A percentile compares a stretch with the other conserved stretches of the same genome.
phyloP scores from a whole-genome alignment of 2,329 filamentous ascomycete genomes.

The Fusarium sp. region DNA sequence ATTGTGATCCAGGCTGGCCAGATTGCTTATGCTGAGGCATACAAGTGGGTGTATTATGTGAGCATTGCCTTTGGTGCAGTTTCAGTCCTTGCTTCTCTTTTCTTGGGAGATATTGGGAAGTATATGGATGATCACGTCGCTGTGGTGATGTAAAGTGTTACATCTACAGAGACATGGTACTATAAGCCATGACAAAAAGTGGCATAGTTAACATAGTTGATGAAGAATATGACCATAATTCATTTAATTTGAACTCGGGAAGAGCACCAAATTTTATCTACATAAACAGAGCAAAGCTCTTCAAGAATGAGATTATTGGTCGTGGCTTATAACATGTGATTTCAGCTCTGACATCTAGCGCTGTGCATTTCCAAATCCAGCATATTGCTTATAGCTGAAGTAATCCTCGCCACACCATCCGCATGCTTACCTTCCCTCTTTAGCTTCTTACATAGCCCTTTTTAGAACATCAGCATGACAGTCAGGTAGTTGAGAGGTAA shows the following conservation, averaged over 20 bases:
- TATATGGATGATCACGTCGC: neutral
- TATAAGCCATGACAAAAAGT: no score
- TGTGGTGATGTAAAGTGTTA: neutral
- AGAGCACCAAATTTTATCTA: fast-evolving
- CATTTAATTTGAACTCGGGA: fast-evolving
- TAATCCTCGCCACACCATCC: neutral
- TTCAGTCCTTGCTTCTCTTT: neutral
- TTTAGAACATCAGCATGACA: neutral
- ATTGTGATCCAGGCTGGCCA: neutral
- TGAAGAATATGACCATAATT: neutral
- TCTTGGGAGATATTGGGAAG: neutral
- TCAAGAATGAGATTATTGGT: neutral
- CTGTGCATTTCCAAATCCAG: neutral
- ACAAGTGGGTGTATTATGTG: neutral
- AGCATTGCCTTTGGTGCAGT: neutral
- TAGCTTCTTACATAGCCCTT: neutral
- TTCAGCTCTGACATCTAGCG: neutral
- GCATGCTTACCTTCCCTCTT: neutral
- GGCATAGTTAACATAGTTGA: neutral
- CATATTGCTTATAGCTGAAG: neutral
- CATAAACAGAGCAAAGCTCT: fast-evolving
- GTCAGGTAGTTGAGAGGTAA: neutral
- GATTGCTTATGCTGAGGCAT: constrained; percentile 4
- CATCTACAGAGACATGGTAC: no score
- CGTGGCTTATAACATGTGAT: neutral